phyloP scores from a whole-genome alignment of 495 filamentous ascomycete species.

The Tuber magnatum region DNA sequence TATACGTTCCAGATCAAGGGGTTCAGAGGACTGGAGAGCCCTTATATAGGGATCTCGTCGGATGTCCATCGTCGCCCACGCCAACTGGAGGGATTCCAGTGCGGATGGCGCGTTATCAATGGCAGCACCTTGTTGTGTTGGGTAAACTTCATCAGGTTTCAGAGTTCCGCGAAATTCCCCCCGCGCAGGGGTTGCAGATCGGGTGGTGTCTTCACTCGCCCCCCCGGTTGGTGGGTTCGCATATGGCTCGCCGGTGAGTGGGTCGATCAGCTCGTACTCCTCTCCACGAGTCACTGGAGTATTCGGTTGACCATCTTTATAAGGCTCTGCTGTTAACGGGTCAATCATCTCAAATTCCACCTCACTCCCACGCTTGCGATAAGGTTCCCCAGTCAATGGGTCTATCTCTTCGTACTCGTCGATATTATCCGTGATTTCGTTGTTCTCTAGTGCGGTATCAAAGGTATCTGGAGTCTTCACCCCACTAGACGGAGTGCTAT shows the following conservation, averaged over 20 bases:
- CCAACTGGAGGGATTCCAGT: slow-evolving; percentile 35
- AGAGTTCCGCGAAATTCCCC: background rate
- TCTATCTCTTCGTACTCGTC: slow-evolving; percentile 38
- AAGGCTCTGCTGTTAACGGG: slow-evolving; percentile 33
- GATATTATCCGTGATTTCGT: background rate
- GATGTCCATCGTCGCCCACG: slow-evolving; percentile 52
- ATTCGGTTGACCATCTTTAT: background rate
- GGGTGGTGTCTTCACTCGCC: background rate
- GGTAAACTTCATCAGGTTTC: background rate
- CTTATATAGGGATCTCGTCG: slow-evolving; percentile 63
- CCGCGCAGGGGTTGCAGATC: background rate
- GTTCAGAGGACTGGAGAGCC: slow-evolving; percentile 45
- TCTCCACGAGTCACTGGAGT: background rate
- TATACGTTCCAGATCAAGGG: slow-evolving; percentile 41
- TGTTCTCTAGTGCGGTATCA: background rate
- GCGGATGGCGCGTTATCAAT: background rate
- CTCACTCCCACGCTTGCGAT: background rate
- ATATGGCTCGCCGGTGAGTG: slow-evolving; percentile 16
- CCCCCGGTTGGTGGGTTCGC: background rate
- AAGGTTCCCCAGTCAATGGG: background rate
- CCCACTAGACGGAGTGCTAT: slow-evolving; percentile 9
- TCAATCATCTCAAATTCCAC: slow-evolving; percentile 31
- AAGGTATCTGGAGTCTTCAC: background rate
- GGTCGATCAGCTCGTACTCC: slow-evolving; percentile 35
- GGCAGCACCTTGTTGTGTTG: background rate